Percentiles rank a stretch among this genome's conserved stretches.
Evolutionary conservation across 2,329 filamentous ascomycete genomes (phyloP).

Genomic region (Aspergillus ruber): DNA sequence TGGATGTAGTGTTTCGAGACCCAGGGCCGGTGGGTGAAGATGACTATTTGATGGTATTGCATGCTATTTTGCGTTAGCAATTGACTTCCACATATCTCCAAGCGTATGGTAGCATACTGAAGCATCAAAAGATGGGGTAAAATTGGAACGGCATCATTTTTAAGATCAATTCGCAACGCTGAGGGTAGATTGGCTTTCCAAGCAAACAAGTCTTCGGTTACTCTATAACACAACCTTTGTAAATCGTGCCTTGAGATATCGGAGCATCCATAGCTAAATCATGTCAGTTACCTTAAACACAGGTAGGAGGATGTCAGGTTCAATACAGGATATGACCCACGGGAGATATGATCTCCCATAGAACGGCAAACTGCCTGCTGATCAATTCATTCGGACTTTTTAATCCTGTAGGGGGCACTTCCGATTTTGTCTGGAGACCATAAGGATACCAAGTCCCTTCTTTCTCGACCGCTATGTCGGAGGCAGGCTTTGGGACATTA

Average conservation of each 20-base stretch:
- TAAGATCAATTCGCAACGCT: conserved; percentile 29
- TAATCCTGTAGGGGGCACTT: conserved; percentile 13
- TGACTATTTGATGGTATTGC: conserved; percentile 41
- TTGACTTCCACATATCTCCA: conserved; percentile 1
- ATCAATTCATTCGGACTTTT: conserved; percentile 29
- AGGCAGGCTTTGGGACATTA: conserved; percentile 33
- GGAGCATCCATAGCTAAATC: conserved; percentile 29
- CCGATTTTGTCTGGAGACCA: conserved; percentile 17
- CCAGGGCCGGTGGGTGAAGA: conserved; percentile 41
- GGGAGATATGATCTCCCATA: conserved; percentile 40
- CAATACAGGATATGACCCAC: conserved; percentile 37
- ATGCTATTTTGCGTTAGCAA: conserved; percentile 20
- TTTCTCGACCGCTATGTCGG: conserved; percentile 15
- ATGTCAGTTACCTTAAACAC: conserved; percentile 1
- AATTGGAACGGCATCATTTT: conserved; percentile 25
- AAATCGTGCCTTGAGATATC: conserved; percentile 33
- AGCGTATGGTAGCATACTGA: conserved; percentile 23
- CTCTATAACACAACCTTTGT: conserved; percentile 28
- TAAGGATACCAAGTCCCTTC: conserved; percentile 29
- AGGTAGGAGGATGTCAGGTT: background rate
- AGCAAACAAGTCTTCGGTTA: conserved; percentile 32
- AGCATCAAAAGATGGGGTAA: conserved; percentile 38
- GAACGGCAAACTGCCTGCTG: conserved; percentile 31
- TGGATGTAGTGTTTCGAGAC: conserved; percentile 39
- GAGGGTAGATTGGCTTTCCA: conserved; percentile 38